These are phyloP conservation scores for Hemerocallis citrina DNA, from an alignment of 106 monocot genomes.

Conservation along the genomic window DNA sequence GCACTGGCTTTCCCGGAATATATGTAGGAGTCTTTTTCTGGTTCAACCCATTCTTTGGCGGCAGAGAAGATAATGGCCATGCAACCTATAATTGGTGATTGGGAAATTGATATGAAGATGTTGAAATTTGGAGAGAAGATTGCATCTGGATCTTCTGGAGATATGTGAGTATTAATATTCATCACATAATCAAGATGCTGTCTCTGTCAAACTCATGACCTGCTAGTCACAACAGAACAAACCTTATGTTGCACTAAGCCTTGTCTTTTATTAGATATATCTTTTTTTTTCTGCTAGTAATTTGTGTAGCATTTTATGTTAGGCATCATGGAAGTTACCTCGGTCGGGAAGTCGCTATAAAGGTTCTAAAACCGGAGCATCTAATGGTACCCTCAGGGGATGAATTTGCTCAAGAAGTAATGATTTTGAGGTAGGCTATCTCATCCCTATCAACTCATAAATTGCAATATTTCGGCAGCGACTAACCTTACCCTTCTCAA, in stretches of 20 bases:
- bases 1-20: slow-evolving; percentile 9
- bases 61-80: slow-evolving; percentile 17
- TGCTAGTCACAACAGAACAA: too few species aligned
- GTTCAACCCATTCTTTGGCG: slow-evolving; percentile 22
- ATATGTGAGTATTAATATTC: slow-evolving; percentile 50
- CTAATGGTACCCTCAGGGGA: slow-evolving; percentile 28
- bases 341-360: slow-evolving; percentile 85
- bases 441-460: too few species aligned
- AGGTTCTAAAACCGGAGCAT: slow-evolving; percentile 75
- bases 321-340: slow-evolving; percentile 77
- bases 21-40: slow-evolving; percentile 48
- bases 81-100: slow-evolving; percentile 36
- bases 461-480: too few species aligned
- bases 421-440: slow-evolving; percentile 71
- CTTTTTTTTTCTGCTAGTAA: neutral
- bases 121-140: slow-evolving; percentile 64
- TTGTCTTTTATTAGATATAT: too few species aligned
- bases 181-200: neutral
- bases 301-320: neutral
- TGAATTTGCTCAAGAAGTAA: slow-evolving; percentile 86
- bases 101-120: slow-evolving; percentile 63
- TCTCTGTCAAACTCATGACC: too few species aligned
- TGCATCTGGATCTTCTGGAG: slow-evolving; percentile 75
- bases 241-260: too few species aligned
- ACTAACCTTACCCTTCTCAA: too few species aligned